Percentiles rank a stretch among this genome's conserved stretches.
Conservation (phyloP, 495 filamentous ascomycete genomes). For the Tetracladium marchalianum region DNA sequence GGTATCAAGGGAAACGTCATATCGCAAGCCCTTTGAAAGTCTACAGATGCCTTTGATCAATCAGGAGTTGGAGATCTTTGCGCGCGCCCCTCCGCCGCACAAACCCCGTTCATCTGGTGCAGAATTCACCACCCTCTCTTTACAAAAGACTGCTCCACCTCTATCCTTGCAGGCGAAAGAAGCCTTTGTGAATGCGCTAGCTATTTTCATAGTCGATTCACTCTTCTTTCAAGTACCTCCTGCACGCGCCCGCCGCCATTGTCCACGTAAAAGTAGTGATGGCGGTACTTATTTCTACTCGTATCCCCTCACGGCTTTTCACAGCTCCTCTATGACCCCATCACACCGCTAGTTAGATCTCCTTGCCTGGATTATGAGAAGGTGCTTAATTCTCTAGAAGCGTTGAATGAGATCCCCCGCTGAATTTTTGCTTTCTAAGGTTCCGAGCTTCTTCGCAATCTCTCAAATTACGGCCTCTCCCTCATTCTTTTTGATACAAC, state of each 20-base stretch:
- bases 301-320: conserved; percentile 28
- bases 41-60: too few relatives aligned
- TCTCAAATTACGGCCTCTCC: conserved; percentile 10
- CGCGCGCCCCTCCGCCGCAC: too few relatives aligned
- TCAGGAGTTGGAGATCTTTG: too few relatives aligned
- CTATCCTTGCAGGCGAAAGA: conserved; percentile 13
- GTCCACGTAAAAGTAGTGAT: conserved; percentile 8
- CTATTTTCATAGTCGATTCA: neutral
- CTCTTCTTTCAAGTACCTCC: neutral
- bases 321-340: conserved; percentile 22
- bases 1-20: neutral
- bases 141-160: neutral
- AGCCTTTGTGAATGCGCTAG: conserved; percentile 14
- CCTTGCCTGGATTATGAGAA: conserved; percentile 6
- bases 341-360: conserved; percentile 25
- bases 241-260: conserved; percentile 16
- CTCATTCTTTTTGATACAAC: conserved; percentile 10
- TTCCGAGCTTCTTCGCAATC: too few relatives aligned
- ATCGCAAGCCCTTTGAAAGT: too few relatives aligned
- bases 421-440: too few relatives aligned
- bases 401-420: too few relatives aligned
- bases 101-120: too few relatives aligned
- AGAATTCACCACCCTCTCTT: too few relatives aligned
- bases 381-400: neutral
- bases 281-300: conserved; percentile 19